phyloP scores from a whole-genome alignment of 2,329 filamentous ascomycete species.

The Hypoxylon sp. region DNA sequence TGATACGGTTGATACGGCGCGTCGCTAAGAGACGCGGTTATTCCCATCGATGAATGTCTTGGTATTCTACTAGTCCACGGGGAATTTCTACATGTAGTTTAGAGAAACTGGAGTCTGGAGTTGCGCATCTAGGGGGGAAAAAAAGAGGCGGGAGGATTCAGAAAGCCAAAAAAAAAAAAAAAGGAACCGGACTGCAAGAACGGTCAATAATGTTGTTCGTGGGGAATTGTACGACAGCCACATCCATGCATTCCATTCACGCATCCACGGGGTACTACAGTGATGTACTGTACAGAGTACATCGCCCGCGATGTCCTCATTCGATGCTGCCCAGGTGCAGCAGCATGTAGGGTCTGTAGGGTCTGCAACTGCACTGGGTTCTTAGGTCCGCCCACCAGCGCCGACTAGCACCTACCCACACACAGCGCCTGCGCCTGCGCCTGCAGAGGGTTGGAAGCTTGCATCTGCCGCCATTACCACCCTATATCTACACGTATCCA shows the following conservation, averaged over 20 bases:
- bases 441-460: constrained; percentile 24
- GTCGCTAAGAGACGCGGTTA: background rate
- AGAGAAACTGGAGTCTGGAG: background rate
- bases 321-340: too few species aligned
- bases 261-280: constrained; percentile 36
- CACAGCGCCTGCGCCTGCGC: constrained; percentile 32
- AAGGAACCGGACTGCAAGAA: constrained; percentile 16
- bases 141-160: constrained; percentile 40
- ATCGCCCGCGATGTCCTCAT: background rate
- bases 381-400: constrained; percentile 4
- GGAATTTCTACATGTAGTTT: background rate
- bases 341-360: constrained; percentile 13
- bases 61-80: background rate
- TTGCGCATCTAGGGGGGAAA: constrained; percentile 6
- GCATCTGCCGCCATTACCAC: constrained; percentile 36
- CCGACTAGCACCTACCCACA: background rate
- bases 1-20: background rate
- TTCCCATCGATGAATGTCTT: background rate
- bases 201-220: constrained; percentile 8
- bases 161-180: constrained; percentile 18
- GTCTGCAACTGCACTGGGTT: constrained; percentile 10
- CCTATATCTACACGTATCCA: constrained; percentile 3
- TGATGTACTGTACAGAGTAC: constrained; percentile 31
- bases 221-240: constrained; percentile 38
- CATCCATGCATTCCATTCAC: constrained; percentile 40